Conservation (phyloP, 2,329 filamentous ascomycete genomes). For the Fusarium hainanense region DNA sequence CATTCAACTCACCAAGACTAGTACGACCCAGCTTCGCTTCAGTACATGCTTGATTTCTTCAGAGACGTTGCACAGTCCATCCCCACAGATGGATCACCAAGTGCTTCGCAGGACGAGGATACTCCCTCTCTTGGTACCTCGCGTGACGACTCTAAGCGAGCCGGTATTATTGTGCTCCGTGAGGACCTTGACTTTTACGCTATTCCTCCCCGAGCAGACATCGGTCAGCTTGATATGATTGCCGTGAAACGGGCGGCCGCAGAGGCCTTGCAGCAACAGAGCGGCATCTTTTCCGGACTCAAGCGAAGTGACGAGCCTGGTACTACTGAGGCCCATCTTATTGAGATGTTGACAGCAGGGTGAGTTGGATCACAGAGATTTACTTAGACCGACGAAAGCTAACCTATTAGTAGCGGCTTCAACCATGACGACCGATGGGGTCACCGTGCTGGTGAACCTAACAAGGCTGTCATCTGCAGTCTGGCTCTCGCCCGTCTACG, state of each 20-base stretch:
- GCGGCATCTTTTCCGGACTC: slow-evolving; percentile 95
- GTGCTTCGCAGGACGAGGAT: slow-evolving; percentile 71
- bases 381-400: not conserved
- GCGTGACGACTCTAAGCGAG: slow-evolving; percentile 86
- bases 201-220: slow-evolving; percentile 87
- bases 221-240: slow-evolving; percentile 90
- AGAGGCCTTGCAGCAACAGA: slow-evolving; percentile 84
- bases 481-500: slow-evolving; percentile 91
- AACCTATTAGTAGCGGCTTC: slow-evolving; percentile 77
- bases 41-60: slow-evolving; percentile 99
- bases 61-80: slow-evolving; percentile 97
- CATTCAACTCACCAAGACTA: slow-evolving; percentile 54
- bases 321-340: slow-evolving; percentile 96
- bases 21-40: slow-evolving; percentile 96
- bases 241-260: slow-evolving; percentile 94
- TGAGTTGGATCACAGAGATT: slow-evolving; percentile 60
- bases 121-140: slow-evolving; percentile 73
- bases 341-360: slow-evolving; percentile 99
- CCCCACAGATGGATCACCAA: slow-evolving; percentile 76
- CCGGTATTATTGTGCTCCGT: slow-evolving; percentile 94
- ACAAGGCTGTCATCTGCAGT: slow-evolving; percentile 98
- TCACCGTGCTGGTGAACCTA: slow-evolving; percentile 95
- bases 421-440: slow-evolving; percentile 96
- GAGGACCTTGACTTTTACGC: slow-evolving; percentile 98
- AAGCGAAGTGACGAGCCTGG: slow-evolving; percentile 95